Conservation (phyloP, 2,329 filamentous ascomycete genomes). For the Verticillium alfalfae region DNA sequence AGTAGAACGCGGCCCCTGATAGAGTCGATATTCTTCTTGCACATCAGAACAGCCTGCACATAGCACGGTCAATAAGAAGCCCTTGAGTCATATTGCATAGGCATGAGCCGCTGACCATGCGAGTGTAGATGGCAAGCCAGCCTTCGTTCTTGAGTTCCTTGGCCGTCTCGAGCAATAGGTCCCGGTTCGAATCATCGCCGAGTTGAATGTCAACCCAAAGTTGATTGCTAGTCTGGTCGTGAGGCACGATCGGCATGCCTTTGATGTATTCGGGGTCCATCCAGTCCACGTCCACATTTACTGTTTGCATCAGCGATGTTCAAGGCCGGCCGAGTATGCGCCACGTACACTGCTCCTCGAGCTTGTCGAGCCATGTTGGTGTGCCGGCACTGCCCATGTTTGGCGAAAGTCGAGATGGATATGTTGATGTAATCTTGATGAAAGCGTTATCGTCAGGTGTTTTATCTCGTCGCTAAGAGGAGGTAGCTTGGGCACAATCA, state of each 20-base stretch:
- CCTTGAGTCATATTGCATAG: background rate
- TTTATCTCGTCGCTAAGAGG: too few relatives aligned
- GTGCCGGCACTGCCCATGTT: conserved; percentile 23
- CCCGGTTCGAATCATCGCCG: conserved; percentile 32
- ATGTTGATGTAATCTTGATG: background rate
- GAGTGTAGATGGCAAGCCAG: conserved; percentile 42
- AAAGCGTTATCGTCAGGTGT: background rate
- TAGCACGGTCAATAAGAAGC: background rate
- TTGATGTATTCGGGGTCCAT: conserved; percentile 44
- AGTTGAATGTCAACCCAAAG: conserved; percentile 42
- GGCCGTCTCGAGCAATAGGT: conserved; percentile 32
- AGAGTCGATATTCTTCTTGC: conserved; percentile 37
- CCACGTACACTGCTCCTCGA: conserved; percentile 31
- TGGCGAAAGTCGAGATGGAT: background rate
- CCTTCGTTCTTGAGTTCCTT: conserved; percentile 37
- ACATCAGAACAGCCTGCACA: conserved; percentile 35
- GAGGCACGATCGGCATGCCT: conserved; percentile 34
- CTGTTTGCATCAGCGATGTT: conserved; percentile 18
- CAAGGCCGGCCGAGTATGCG: background rate
- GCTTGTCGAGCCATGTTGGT: conserved; percentile 35
- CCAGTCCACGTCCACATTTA: conserved; percentile 46
- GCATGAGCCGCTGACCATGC: conserved; percentile 23
- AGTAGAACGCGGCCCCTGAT: conserved; percentile 42
- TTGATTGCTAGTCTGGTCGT: conserved; percentile 47
- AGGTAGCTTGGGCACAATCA: too few relatives aligned